These are phyloP conservation scores for Zymoseptoria pseudotritici DNA, from an alignment of 2,329 filamentous ascomycete species.

Conservation along the genomic window DNA sequence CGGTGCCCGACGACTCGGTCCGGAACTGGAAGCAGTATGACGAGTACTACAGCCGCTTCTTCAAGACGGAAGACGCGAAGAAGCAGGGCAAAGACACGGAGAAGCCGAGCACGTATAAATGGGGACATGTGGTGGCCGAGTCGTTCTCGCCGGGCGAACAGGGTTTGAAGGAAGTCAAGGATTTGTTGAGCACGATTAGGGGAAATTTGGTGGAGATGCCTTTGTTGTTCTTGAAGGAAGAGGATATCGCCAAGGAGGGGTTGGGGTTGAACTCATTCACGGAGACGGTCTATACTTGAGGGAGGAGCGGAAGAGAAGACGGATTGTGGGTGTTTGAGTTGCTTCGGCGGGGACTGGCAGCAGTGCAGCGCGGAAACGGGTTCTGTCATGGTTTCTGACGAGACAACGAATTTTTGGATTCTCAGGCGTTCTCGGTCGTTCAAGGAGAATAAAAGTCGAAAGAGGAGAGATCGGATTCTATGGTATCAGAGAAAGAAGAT, in stretches of 20 bases:
- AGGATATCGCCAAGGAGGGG: constrained; percentile 82
- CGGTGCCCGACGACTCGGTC: constrained; percentile 83
- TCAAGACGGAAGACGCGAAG: constrained; percentile 40
- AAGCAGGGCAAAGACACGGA: constrained; percentile 37
- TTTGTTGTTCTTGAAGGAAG: constrained; percentile 75
- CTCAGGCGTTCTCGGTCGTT: background rate
- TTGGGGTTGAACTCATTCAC: constrained; percentile 75
- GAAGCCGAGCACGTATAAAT: constrained; percentile 58
- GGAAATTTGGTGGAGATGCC: constrained; percentile 95
- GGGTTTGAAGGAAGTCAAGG: constrained; percentile 45
- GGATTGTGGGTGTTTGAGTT: too few species aligned
- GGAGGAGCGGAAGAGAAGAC: background rate
- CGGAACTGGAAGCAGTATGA: constrained; percentile 86
- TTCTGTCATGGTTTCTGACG: too few species aligned
- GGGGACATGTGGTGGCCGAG: constrained; percentile 71
- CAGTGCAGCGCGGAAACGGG: too few species aligned
- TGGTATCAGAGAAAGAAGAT: background rate
- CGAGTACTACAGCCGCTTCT: constrained; percentile 60
- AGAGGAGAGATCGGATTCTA: background rate
- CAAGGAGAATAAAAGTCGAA: background rate
- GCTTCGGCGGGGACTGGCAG: too few species aligned
- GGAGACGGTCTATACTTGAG: background rate
- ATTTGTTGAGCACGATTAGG: constrained; percentile 65
- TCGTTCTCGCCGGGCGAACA: constrained; percentile 39
- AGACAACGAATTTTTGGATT: too few species aligned